phyloP scores from a whole-genome alignment of 257 asterid genomes.

The Ocimum tenuiflorum region DNA sequence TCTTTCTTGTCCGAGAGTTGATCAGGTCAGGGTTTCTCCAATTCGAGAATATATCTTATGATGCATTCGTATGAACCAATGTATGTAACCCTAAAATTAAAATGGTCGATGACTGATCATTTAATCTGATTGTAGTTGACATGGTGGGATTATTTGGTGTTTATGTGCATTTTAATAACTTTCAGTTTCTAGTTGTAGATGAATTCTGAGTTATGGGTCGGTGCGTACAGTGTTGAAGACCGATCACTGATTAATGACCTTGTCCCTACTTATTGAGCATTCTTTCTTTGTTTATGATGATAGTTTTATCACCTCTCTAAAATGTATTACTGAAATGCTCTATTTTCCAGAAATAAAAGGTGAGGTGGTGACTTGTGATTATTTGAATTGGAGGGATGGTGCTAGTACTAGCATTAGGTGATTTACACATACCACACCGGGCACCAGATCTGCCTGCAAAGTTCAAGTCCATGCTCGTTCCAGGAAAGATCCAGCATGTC shows the following conservation, averaged over 20 bases:
- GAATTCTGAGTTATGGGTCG: not conserved
- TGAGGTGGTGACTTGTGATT: slow-evolving; percentile 8
- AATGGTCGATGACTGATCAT: not conserved
- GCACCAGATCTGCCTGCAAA: slow-evolving; percentile 92
- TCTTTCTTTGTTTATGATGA: not conserved
- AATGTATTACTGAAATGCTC: not conserved
- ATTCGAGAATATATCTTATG: not conserved
- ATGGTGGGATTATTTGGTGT: not conserved
- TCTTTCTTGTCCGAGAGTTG: not conserved
- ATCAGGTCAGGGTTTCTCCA: not conserved
- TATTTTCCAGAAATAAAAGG: slow-evolving; percentile 13
- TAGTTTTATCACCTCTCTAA: not conserved
- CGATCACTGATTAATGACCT: not conserved
- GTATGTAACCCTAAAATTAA: not conserved
- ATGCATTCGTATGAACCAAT: not conserved
- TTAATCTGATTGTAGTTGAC: not conserved
- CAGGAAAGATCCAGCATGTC: slow-evolving; percentile 92
- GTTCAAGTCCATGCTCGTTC: slow-evolving; percentile 97
- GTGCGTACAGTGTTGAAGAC: not conserved
- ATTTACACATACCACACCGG: slow-evolving; percentile 88
- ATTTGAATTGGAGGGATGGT: slow-evolving; percentile 47
- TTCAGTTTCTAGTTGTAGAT: not conserved
- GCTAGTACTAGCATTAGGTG: slow-evolving; percentile 92
- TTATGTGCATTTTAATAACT: not conserved
- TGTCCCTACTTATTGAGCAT: not conserved